Evolutionary conservation across 1,139 yeast genomes (phyloP).

Genomic region (Pichia norvegensis): DNA sequence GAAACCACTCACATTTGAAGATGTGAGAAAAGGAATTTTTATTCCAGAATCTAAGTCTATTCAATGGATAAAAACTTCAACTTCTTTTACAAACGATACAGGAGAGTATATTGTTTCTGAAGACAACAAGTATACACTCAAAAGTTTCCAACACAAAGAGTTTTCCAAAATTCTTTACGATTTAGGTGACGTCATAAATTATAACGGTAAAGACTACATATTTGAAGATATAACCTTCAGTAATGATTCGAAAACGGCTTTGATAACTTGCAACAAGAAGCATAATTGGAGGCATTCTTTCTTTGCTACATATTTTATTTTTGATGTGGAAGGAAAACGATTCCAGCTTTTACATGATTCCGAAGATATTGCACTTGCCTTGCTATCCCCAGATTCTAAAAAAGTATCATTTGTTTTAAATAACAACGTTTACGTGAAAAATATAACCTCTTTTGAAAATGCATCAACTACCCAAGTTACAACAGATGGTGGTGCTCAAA

Average conservation of each 20-base stretch:
- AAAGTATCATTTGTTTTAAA: constrained; percentile 38
- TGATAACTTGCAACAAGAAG: constrained; percentile 43
- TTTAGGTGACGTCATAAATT: constrained; percentile 36
- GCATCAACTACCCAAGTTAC: constrained; percentile 32
- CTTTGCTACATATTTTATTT: constrained; percentile 44
- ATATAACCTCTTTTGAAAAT: constrained; percentile 22
- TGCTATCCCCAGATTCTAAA: constrained; percentile 45
- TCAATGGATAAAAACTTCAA: constrained; percentile 60
- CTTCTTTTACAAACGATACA: constrained; percentile 35
- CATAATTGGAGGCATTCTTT: constrained; percentile 50
- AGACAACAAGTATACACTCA: constrained; percentile 34
- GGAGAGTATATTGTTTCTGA: constrained; percentile 47
- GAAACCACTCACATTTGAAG: constrained; percentile 30
- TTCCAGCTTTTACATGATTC: constrained; percentile 30
- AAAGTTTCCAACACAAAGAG: constrained; percentile 42
- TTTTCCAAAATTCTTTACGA: constrained; percentile 42
- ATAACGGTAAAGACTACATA: constrained; percentile 34
- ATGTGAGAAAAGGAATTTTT: constrained; percentile 45
- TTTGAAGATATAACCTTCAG: constrained; percentile 53
- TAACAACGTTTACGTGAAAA: constrained; percentile 40
- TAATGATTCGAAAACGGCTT: constrained; percentile 51
- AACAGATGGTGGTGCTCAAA: constrained; percentile 40
- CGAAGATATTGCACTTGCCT: constrained; percentile 26
- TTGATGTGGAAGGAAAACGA: constrained; percentile 27
- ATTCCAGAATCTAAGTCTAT: constrained; percentile 41